Percentiles rank a stretch among this genome's conserved stretches.
Conservation (phyloP, 2,329 filamentous ascomycete genomes). For the Knoxdaviesia capensis region DNA sequence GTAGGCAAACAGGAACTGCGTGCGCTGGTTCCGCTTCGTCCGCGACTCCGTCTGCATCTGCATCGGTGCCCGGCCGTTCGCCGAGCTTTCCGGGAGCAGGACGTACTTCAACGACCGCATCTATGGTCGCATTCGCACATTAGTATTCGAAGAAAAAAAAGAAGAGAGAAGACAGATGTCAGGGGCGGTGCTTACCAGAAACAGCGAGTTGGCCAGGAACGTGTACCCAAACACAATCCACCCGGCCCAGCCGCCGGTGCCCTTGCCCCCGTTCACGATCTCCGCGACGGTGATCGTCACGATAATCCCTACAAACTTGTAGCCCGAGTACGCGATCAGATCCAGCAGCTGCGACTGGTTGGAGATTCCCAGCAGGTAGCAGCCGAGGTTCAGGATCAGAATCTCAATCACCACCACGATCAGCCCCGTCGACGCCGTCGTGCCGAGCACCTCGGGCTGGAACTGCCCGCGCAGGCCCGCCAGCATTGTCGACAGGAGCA, state of each 20-base stretch:
- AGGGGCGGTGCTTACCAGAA: slow-evolving; percentile 42
- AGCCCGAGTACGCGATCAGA: slow-evolving; percentile 86
- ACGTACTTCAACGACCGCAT: slow-evolving; percentile 93
- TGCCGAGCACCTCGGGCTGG: slow-evolving; percentile 80
- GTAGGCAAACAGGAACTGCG: slow-evolving; percentile 85
- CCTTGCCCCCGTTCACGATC: slow-evolving; percentile 54
- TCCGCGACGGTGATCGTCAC: slow-evolving; percentile 66
- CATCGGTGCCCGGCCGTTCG: slow-evolving; percentile 43
- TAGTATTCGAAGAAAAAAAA: slow-evolving; percentile 2
- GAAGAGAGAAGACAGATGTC: not conserved
- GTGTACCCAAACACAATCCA: slow-evolving; percentile 85
- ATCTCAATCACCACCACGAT: slow-evolving; percentile 77
- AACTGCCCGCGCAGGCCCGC: slow-evolving; percentile 82
- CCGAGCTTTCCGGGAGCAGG: slow-evolving; percentile 63
- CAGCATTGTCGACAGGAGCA: slow-evolving; percentile 76
- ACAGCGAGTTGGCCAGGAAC: slow-evolving; percentile 85
- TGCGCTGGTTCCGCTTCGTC: slow-evolving; percentile 69
- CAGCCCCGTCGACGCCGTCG: slow-evolving; percentile 69
- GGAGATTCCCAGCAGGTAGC: slow-evolving; percentile 82
- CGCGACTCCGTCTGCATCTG: slow-evolving; percentile 49
- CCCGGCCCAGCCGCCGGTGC: slow-evolving; percentile 72
- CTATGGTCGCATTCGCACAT: slow-evolving; percentile 20
- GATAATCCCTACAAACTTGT: slow-evolving; percentile 97
- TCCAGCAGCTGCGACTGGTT: slow-evolving; percentile 89
- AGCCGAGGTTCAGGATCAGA: slow-evolving; percentile 72